Evolutionary conservation across 805 yeast genomes (phyloP), one percentile per base, ranked within the genome.

Genomic region (Barnettozyma populi): DNA sequence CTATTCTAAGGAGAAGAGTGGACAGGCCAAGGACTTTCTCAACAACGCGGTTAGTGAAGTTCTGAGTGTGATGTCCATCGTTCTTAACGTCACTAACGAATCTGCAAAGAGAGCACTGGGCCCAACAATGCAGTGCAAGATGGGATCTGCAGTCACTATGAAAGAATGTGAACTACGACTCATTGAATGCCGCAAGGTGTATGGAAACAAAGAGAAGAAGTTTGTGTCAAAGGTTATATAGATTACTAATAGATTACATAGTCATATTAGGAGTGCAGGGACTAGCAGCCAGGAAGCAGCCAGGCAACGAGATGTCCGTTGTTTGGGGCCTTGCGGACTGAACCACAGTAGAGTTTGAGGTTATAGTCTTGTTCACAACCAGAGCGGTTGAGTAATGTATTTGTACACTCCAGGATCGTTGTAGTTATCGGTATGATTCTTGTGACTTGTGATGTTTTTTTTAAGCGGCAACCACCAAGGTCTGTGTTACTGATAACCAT

Each of bases 151-250:
- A 3, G 81, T 80, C 46, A 67, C 75, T 2, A 77, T 89, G 92
- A 79, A 80, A 57, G 77, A 78, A 50, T 82, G 84, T 60, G 97
- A 89, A 63, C 70, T 89, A 45, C 73, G 82, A 39, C 72, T 89
- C 16, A 71, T 89, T 7, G 84, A 82, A 54, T 75, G 85, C 18
- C 69, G 76, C 47, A 75, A 77, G 39, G 42, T 54, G 8, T 70
- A 55, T 36, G 41, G 38, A 9, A 48, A 47, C 16, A 45, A 35
- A 3, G 57, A 53, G 16, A 49, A 41, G 49, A 32, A n/a, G 18
- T 56, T 59, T 37, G 16, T 13, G 6, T 48, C 43, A 34, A 80
- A 63, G 87, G 79, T 68, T 82, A 88, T 40, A 90, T 82, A 68
- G 43, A 39, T 84, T 90, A 48, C 82, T 75, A 35, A 11, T 16